Evolutionary conservation across 257 asterid species (phyloP).

Genomic region (Solanum pinnatisectum): DNA sequence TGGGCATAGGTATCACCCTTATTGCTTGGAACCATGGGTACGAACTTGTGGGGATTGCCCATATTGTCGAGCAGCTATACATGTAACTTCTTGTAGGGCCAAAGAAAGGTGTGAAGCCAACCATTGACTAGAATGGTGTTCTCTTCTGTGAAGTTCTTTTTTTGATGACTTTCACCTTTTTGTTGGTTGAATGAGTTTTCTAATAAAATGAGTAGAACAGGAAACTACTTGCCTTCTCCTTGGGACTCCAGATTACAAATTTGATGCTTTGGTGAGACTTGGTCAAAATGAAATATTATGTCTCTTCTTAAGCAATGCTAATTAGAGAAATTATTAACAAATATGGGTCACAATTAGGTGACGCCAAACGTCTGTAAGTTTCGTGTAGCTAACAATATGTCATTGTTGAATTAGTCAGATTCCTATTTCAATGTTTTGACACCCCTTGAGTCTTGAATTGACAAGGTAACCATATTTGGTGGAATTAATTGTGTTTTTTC

Average conservation of each 20-base stretch:
- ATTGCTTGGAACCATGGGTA: conserved; percentile 77
- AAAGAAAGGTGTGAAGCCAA: conserved; percentile 1
- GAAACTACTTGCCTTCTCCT: not conserved
- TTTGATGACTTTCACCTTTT: not conserved
- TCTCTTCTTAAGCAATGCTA: not conserved
- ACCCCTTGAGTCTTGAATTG: not conserved
- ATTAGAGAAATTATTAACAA: not conserved
- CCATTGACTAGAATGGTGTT: not conserved
- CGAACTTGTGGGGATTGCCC: conserved; percentile 85
- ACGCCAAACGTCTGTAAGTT: not conserved
- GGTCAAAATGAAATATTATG: not conserved
- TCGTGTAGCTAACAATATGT: not conserved
- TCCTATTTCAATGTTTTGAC: not conserved
- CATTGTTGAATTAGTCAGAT: not conserved
- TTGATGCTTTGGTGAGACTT: not conserved
- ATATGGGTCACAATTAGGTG: not conserved
- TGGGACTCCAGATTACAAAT: not conserved
- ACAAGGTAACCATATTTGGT: not conserved
- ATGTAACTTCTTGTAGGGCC: conserved; percentile 4
- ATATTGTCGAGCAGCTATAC: conserved; percentile 56
- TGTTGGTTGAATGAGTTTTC: not conserved
- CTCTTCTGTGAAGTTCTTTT: not conserved
- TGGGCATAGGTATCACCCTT: conserved; percentile 60
- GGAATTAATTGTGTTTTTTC: not conserved
- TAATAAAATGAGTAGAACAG: not conserved